phyloP scores from a whole-genome alignment of 2,329 filamentous ascomycete genomes.

The Rhytidhysteron rufulum region DNA sequence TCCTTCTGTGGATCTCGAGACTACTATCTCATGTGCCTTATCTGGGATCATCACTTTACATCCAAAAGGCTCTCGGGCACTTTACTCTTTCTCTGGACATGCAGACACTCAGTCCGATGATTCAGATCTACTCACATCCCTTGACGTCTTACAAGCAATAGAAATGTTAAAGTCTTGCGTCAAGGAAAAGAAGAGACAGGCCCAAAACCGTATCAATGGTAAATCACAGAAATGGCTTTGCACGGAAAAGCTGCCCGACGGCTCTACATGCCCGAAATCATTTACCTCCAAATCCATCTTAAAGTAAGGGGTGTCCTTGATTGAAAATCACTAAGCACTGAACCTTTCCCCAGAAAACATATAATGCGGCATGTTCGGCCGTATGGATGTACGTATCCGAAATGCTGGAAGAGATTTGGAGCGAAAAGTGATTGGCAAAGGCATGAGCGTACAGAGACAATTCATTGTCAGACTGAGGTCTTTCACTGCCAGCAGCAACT shows the following conservation, averaged over 20 bases:
- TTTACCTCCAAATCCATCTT: no score
- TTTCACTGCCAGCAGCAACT: constrained; percentile 65
- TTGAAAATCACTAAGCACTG: no score
- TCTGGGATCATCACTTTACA: no score
- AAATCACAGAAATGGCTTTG: constrained; percentile 1
- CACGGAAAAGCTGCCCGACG: no score
- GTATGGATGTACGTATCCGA: constrained; percentile 72
- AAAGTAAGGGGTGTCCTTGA: no score
- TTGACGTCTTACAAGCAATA: no score
- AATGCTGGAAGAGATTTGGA: constrained; percentile 73
- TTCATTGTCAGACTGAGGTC: constrained; percentile 66
- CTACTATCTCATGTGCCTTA: constrained; percentile 18
- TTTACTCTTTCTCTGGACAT: no score
- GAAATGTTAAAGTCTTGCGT: no score
- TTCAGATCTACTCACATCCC: no score
- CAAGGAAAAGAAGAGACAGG: constrained; percentile 17
- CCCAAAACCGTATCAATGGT: background rate
- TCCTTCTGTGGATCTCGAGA: constrained; percentile 19
- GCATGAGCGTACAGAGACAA: constrained; percentile 77
- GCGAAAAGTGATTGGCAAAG: constrained; percentile 94
- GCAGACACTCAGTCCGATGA: no score
- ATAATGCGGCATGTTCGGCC: constrained; percentile 75
- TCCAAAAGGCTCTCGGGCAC: no score
- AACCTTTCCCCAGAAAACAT: constrained; percentile 64
- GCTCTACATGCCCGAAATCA: no score